Evolutionary conservation across 306 rosid species (phyloP).

Genomic region (Vigna reflexopilosa): DNA sequence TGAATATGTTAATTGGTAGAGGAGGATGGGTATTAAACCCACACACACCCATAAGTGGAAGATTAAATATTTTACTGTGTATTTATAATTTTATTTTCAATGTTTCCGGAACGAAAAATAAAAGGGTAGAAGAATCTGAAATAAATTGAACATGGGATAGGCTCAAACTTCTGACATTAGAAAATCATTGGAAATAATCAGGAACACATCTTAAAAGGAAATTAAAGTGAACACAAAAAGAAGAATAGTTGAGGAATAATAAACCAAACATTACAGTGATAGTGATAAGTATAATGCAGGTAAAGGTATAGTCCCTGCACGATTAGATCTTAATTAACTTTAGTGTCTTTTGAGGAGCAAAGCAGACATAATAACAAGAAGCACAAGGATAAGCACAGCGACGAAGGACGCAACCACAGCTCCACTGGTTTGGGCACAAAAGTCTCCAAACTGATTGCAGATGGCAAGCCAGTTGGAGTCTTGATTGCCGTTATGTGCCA

Average conservation of each 20-base stretch:
- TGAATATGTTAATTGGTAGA: no score
- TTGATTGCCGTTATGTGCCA: constrained; percentile 85
- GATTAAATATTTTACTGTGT: no score
- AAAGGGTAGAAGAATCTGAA: no score
- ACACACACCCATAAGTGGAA: no score
- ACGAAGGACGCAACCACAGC: constrained; percentile 75
- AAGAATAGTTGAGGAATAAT: neutral
- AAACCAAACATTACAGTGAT: constrained; percentile 20
- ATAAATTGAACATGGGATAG: no score
- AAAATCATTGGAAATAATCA: constrained; percentile 24
- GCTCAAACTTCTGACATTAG: neutral
- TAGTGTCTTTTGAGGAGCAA: constrained; percentile 55
- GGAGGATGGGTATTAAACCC: no score
- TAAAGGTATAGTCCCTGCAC: constrained; percentile 29
- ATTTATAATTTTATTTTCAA: no score
- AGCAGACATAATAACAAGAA: constrained; percentile 71
- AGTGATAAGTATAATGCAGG: constrained; percentile 12
- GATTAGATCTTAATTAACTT: constrained; percentile 1
- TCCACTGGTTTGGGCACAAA: constrained; percentile 69
- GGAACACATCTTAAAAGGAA: constrained; percentile 21
- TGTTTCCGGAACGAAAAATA: no score
- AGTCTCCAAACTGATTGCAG: constrained; percentile 78
- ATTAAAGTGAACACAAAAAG: neutral
- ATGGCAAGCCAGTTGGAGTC: constrained; percentile 91
- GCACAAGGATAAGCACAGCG: constrained; percentile 57